Conservation (phyloP, 2,329 filamentous ascomycete species). For the Cryphonectria carpinicola region DNA sequence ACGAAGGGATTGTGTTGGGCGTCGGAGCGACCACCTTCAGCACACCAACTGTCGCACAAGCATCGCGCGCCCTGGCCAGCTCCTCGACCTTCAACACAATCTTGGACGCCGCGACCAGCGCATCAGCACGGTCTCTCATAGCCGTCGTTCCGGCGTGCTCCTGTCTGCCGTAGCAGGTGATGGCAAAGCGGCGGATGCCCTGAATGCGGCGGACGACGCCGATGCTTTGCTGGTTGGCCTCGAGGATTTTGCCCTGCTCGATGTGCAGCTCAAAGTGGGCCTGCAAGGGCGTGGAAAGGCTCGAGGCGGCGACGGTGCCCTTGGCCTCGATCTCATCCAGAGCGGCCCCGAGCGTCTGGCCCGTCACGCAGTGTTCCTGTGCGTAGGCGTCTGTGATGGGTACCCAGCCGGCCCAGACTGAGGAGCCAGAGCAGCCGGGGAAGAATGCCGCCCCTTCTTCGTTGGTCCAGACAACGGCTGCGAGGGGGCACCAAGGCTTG, state of each 20-base stretch:
- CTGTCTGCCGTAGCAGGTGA: slow-evolving; percentile 38
- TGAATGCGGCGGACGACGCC: slow-evolving; percentile 32
- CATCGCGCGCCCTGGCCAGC: slow-evolving; percentile 7
- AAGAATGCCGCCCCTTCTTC: slow-evolving; percentile 33
- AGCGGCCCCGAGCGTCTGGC: slow-evolving; percentile 29
- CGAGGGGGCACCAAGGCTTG: slow-evolving; percentile 67
- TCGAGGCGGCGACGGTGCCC: slow-evolving; percentile 27
- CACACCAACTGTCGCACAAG: slow-evolving; percentile 32
- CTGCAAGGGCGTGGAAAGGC: slow-evolving; percentile 26
- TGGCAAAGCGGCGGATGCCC: slow-evolving; percentile 34
- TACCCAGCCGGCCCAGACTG: slow-evolving; percentile 28
- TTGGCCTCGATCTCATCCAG: slow-evolving; percentile 31
- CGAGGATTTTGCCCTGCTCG: slow-evolving; percentile 32
- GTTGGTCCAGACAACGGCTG: slow-evolving; percentile 72
- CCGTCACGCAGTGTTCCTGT: slow-evolving; percentile 16
- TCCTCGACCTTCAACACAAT: slow-evolving; percentile 27
- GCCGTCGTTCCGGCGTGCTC: slow-evolving; percentile 41
- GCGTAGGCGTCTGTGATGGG: slow-evolving; percentile 4
- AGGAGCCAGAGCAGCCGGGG: slow-evolving; percentile 27
- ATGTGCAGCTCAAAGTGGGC: slow-evolving; percentile 34
- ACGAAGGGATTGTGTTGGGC: slow-evolving; percentile 7
- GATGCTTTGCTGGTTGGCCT: slow-evolving; percentile 25
- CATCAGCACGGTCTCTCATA: slow-evolving; percentile 35
- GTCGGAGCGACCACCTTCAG: slow-evolving; percentile 30
- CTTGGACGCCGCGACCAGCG: slow-evolving; percentile 32